These are phyloP conservation scores for Kazachstania martiniae DNA, from an alignment of 805 yeast species.

Conservation along the genomic window DNA sequence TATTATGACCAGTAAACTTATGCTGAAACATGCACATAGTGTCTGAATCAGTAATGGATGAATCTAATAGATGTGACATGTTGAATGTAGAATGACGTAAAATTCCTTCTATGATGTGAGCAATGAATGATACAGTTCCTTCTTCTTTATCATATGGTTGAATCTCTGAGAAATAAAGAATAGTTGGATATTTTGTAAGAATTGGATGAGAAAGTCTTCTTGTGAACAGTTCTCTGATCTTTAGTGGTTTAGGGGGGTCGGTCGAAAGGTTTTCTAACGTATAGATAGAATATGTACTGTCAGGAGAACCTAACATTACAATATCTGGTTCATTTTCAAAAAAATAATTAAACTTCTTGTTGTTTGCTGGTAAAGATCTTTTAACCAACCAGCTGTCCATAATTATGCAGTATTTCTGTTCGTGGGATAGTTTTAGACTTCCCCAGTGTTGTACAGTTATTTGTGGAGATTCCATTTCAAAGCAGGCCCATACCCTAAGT, in stretches of 20 bases:
- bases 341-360: conserved; percentile 13
- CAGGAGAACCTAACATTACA: conserved; percentile 31
- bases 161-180: conserved; percentile 29
- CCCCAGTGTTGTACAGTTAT: conserved; percentile 47
- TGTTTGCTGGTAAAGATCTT: conserved; percentile 11
- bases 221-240: conserved; percentile 29
- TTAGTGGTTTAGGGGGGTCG: conserved; percentile 45
- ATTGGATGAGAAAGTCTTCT: conserved; percentile 16
- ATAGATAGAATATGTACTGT: conserved; percentile 35
- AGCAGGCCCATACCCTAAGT: conserved; percentile 60
- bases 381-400: conserved; percentile 32
- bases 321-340: conserved; percentile 31
- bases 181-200: conserved; percentile 26
- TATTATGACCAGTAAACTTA: conserved; percentile 76
- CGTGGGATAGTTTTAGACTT: conserved; percentile 25
- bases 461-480: conserved; percentile 47
- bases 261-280: conserved; percentile 40
- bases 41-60: conserved; percentile 1
- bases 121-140: conserved; percentile 30
- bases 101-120: conserved; percentile 37
- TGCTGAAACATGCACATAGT: conserved; percentile 30
- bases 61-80: conserved; percentile 14
- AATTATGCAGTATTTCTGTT: conserved; percentile 28
- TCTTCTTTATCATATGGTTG: conserved; percentile 16
- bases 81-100: conserved; percentile 28